Evolutionary conservation across 73 alveolate genomes (phyloP), one percentile per base, ranked within the genome.

Genomic region (Stentor roeselii): DNA sequence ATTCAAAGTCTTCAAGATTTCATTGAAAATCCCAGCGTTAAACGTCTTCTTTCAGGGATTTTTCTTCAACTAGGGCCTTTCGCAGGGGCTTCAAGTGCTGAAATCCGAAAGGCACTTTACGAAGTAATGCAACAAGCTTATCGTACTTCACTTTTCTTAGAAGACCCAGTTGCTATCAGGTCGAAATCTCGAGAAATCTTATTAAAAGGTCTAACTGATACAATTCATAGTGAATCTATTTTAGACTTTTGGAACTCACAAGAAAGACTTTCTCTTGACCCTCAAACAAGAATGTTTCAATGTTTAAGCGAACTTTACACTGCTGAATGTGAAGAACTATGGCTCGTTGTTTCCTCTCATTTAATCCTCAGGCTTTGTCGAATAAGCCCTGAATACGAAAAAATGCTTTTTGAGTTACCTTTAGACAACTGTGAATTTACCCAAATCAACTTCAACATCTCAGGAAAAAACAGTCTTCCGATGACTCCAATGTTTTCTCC

Each of bases 171-270:
- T 1, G 34, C 27, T 1, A 67, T 67, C 34, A 36, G 80, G 1
- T 67, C 37, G 34, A 34, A 61, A 14, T 89, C 91, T 1, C 78
- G 78, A 78, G 61, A 78, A 34, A 83, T 86, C 27, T 60, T 91
- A 37, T 75, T 91, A 6, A 85, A 85, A 59, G 92, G 91, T 0
- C 40, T 91, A 32, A 42, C 82, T 32, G 96, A 91, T 78, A 83
- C 86, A 60, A 83, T 77, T 1, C 75, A 88, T 36, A 85, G 90
- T 59, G 90, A 86, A 3, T 83, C 83, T 38, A 35, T 91, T 3
- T n/a, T 82, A 0, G 36, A 50, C 37, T 91, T 91, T 83, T 91
- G 96, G 94, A 78, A 91, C 67, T 91, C 88, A 58, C 86, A 83
- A 39, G 82, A 87, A 3, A 60, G 94, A 34, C 86, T 91, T 39